These are phyloP conservation scores for Takakia lepidozioides DNA, from an alignment of 225 moss, liverwort and hornwort species.

Conservation along the genomic window DNA sequence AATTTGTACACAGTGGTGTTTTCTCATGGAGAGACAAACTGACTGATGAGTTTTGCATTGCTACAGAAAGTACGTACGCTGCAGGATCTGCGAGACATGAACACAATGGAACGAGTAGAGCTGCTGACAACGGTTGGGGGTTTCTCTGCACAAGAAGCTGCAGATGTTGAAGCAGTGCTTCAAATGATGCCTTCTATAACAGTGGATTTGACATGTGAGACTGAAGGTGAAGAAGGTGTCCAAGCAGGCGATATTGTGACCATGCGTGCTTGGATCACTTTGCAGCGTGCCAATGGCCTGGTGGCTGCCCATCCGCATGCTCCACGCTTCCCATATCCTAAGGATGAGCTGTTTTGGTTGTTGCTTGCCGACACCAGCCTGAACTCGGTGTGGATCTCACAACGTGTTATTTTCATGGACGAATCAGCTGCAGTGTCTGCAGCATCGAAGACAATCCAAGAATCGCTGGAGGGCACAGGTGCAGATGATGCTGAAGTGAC, in stretches of 20 bases:
- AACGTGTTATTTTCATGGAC: constrained; percentile 76
- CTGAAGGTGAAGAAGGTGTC: constrained; percentile 99
- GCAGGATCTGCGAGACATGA: constrained; percentile 85
- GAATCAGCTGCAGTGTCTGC: constrained; percentile 64
- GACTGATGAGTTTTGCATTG: background rate
- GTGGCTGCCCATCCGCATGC: constrained; percentile 78
- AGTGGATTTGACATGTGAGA: constrained; percentile 70
- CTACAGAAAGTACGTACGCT: constrained; percentile 75
- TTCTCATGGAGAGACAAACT: background rate
- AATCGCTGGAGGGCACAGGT: constrained; percentile 84
- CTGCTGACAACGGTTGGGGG: constrained; percentile 56
- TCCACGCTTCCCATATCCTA: constrained; percentile 68
- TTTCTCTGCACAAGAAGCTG: constrained; percentile 61
- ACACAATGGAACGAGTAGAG: constrained; percentile 47
- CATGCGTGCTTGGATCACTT: constrained; percentile 75
- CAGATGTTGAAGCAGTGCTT: constrained; percentile 83
- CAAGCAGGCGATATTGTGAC: constrained; percentile 97
- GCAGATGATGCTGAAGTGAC: constrained; percentile 65
- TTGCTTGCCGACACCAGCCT: constrained; percentile 67
- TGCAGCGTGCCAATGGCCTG: constrained; percentile 61
- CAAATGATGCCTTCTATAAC: constrained; percentile 71
- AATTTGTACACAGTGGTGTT: too few relatives aligned
- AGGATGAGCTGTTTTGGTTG: constrained; percentile 92
- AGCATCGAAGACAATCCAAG: constrained; percentile 74
- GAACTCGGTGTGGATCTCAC: constrained; percentile 89